Conservation (phyloP, 768 basidiomycete genomes). For the Leucocoprinus leucothites region DNA sequence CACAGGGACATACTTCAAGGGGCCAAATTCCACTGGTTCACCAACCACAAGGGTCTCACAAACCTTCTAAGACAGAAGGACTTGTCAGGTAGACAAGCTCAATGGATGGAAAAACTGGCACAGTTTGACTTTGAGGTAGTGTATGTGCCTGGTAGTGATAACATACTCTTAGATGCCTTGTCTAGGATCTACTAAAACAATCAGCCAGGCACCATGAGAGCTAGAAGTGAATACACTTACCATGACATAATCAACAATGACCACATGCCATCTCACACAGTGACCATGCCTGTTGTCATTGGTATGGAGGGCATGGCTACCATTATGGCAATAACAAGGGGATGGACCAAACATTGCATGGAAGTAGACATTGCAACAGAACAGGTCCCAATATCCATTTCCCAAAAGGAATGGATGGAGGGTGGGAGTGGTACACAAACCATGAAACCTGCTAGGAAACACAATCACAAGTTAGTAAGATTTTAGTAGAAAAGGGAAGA, state of each 20-base stretch:
- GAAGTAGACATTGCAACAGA: not conserved
- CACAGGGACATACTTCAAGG: conserved; percentile 28
- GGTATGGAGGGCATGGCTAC: conserved; percentile 2
- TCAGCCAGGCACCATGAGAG: conserved; percentile 18
- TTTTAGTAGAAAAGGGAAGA: not conserved
- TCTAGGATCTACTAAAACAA: conserved; percentile 28
- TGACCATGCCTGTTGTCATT: not conserved
- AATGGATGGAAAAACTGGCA: conserved; percentile 36
- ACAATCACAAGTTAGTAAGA: no score
- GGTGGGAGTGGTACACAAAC: not conserved
- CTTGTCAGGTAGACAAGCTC: conserved; percentile 30
- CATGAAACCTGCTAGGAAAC: no score
- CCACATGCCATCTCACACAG: not conserved
- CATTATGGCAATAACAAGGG: not conserved
- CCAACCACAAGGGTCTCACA: conserved; percentile 30
- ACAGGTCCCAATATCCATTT: not conserved
- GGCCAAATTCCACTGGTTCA: conserved; percentile 24
- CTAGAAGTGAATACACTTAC: no score
- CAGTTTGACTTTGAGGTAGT: conserved; percentile 37
- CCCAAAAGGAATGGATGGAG: conserved; percentile 12
- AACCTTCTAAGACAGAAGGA: conserved; percentile 31
- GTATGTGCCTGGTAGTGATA: no score
- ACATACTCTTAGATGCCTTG: conserved; percentile 39
- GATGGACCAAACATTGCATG: no score
- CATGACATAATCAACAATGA: conserved; percentile 13